phyloP scores from a whole-genome alignment of 1,284 basidiomycete genomes.

The Lentinula novae-zelandiae region DNA sequence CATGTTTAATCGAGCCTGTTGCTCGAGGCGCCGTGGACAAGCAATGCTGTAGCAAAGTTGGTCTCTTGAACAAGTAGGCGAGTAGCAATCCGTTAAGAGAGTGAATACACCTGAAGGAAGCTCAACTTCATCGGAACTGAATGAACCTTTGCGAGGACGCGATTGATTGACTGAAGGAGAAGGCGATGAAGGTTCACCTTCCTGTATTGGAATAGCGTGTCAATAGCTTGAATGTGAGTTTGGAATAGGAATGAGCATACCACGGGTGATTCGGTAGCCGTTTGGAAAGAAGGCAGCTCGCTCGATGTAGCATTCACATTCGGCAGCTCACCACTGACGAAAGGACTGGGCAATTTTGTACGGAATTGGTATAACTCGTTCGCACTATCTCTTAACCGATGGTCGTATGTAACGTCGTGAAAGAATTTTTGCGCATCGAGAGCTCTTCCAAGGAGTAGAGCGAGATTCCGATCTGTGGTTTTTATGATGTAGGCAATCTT shows the following conservation, averaged over 20 bases:
- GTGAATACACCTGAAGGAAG: constrained; percentile 97
- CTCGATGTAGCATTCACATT: constrained; percentile 23
- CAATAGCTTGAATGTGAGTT: not conserved
- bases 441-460: constrained; percentile 89
- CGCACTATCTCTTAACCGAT: constrained; percentile 86
- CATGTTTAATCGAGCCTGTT: constrained; percentile 90
- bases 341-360: constrained; percentile 70
- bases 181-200: constrained; percentile 35
- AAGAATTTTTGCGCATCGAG: constrained; percentile 99
- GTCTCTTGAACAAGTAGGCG: constrained; percentile 93
- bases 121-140: constrained; percentile 59
- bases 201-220: constrained; percentile 14
- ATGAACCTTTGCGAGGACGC: constrained; percentile 36
- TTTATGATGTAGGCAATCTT: constrained; percentile 97
- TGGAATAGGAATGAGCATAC: constrained; percentile 30
- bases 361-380: constrained; percentile 94
- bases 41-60: constrained; percentile 95
- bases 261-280: constrained; percentile 30
- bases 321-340: constrained; percentile 72
- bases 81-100: constrained; percentile 95
- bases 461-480: constrained; percentile 95
- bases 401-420: constrained; percentile 99
- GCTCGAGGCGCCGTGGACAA: constrained; percentile 91
- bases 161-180: constrained; percentile 26
- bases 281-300: constrained; percentile 13